Conservation (phyloP, 2,329 filamentous ascomycete genomes). For the Colletotrichum aenigma region DNA sequence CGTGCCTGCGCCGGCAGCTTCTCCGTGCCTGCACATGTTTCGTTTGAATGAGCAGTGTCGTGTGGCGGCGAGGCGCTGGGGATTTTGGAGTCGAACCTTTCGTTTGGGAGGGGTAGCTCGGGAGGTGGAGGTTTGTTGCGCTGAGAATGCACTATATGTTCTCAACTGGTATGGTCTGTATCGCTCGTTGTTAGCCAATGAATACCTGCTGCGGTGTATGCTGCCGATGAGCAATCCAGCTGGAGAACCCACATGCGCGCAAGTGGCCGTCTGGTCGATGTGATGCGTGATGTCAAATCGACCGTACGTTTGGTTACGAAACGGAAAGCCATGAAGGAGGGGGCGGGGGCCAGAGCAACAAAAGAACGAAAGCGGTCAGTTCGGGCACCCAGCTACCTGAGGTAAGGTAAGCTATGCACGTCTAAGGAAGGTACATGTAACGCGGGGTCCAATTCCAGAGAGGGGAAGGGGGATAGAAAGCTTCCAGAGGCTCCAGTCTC, state of each 20-base stretch:
- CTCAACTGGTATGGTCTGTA: conserved; percentile 3
- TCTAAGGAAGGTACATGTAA: conserved; percentile 16
- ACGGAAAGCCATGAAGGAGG: conserved; percentile 16
- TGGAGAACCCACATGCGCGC: conserved; percentile 4
- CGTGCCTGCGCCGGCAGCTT: conserved; percentile 12
- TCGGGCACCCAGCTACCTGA: neutral
- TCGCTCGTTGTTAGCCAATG: neutral
- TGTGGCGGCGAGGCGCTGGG: conserved; percentile 11
- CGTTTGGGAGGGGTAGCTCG: conserved; percentile 11
- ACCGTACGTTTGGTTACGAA: conserved; percentile 11
- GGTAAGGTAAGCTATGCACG: neutral
- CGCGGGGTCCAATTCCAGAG: conserved; percentile 12
- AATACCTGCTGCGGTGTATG: neutral
- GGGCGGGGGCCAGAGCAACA: conserved; percentile 8
- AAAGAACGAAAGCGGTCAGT: conserved; percentile 19
- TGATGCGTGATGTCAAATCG: conserved; percentile 10
- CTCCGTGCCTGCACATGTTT: conserved; percentile 22
- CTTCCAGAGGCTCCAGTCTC: conserved; percentile 11
- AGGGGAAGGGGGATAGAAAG: conserved; percentile 11
- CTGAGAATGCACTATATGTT: neutral
- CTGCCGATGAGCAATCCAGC: neutral
- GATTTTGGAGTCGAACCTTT: conserved; percentile 6
- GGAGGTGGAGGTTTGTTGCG: neutral
- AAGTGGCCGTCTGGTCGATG: conserved; percentile 1
- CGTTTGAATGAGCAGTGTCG: conserved; percentile 21